Base-by-base conservation (phyloP, 805 yeast species). In the Millerozyma miso region DNA sequence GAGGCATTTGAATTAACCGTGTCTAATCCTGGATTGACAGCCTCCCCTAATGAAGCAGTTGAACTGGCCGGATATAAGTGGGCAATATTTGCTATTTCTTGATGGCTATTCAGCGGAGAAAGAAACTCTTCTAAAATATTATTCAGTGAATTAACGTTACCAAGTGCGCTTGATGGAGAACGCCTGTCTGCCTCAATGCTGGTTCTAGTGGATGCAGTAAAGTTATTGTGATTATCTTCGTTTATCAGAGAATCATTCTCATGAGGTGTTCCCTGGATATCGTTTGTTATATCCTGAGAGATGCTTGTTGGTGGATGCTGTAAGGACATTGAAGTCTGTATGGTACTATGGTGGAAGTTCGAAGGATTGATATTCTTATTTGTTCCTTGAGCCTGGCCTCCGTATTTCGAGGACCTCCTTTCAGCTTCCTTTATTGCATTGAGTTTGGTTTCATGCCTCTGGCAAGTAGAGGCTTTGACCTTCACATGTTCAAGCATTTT, bases 401-500 rank as follows among this genome's bases (percentile, higher is more conserved):
- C 13, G 4, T 19, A 39, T 4, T 6, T 37, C 33, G 14, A 39
- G 15, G 49, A 43, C 15, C 46, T 46, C 13, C 38, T 31, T 39
- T 65, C 68, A 15, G 51, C 19, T 6, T 74, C 78, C 44, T 75
- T 77, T 3, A 70, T 55, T 1, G 60, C 56, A 39, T 67, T 66
- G 39, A 81, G 64, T 53, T 82, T 82, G 8, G 63, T 48, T 33
- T 60, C 60, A 58, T 88, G 96, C 31, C 64, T 58, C 6, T 63
- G 59, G 63, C 96, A 89, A 23, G 81, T 65, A 51, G 66, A 58
- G 2, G 80, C 75, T 48, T 75, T 73, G 14, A 88, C 71, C 53
- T 81, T 79, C n/a, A 83, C 75, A 38, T 74, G 76, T 58, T 93
- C 98, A 56, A 91, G 96, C 13, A 93, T 76, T 55, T 88, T 75